Conservation (phyloP, 208 protist species). For the Dictyostelium gargantuum region DNA sequence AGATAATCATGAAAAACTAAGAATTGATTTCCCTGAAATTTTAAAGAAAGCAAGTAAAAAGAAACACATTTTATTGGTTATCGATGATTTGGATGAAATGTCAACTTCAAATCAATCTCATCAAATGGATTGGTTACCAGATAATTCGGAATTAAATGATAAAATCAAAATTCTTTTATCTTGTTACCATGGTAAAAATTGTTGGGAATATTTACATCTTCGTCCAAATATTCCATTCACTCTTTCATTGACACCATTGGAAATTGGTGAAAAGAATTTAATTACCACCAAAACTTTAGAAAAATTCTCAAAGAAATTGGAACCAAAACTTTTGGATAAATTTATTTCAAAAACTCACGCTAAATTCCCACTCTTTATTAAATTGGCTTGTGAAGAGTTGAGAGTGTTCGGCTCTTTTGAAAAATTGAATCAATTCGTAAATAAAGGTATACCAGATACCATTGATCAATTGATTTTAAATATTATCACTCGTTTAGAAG, state of each 20-base stretch:
- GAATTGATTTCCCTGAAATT: conserved; percentile 7
- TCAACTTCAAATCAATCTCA: conserved; percentile 13
- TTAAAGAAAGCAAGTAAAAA: background rate
- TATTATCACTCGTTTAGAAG: conserved; percentile 64
- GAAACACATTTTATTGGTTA: conserved; percentile 18
- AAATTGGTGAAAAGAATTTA: conserved; percentile 24
- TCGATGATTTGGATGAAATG: conserved; percentile 38
- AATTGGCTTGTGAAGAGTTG: conserved; percentile 77
- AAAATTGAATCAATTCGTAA: conserved; percentile 57
- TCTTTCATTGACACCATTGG: conserved; percentile 64
- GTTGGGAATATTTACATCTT: conserved; percentile 57
- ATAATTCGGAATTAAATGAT: background rate
- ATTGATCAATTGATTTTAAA: conserved; percentile 66
- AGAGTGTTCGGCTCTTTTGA: conserved; percentile 77
- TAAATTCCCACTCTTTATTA: conserved; percentile 74
- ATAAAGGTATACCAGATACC: conserved; percentile 58
- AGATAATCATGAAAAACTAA: conserved; percentile 22
- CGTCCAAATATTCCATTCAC: conserved; percentile 53
- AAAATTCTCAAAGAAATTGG: conserved; percentile 73
- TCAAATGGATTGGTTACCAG: conserved; percentile 65
- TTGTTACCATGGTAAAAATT: conserved; percentile 41
- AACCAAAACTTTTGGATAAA: conserved; percentile 76
- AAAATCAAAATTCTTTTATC: background rate
- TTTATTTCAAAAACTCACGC: conserved; percentile 76
- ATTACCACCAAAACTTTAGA: conserved; percentile 59